Conservation (phyloP, 768 basidiomycete genomes). For the Daedaleopsis nitida region DNA sequence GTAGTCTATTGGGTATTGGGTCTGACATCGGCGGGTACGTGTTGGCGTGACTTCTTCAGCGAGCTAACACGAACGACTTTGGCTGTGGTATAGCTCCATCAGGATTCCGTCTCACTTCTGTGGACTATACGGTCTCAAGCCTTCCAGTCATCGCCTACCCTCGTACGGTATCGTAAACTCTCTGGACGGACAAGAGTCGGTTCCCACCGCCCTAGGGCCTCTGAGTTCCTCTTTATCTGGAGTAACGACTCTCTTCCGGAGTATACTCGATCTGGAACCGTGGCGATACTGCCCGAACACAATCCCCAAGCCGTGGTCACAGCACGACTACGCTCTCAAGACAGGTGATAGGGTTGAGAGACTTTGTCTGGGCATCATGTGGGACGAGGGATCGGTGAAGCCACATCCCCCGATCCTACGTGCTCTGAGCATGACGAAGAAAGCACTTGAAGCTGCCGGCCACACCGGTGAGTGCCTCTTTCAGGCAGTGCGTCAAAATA, state of each 20-base stretch:
- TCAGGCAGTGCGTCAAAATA: background rate
- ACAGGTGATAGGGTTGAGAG: conserved; percentile 32
- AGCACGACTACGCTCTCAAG: conserved; percentile 27
- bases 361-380: conserved; percentile 36
- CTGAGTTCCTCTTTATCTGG: conserved; percentile 29
- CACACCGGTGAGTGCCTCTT: conserved; percentile 31
- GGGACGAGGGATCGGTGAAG: conserved; percentile 34
- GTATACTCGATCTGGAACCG: conserved; percentile 45
- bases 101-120: conserved; percentile 66
- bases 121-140: conserved; percentile 68
- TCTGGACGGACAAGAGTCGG: conserved; percentile 66
- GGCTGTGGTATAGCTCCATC: conserved; percentile 48
- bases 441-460: conserved; percentile 35
- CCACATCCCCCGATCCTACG: conserved; percentile 37
- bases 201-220: conserved; percentile 40
- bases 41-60: background rate
- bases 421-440: conserved; percentile 35
- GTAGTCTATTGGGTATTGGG: conserved; percentile 62
- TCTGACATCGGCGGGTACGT: conserved; percentile 76
- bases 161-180: conserved; percentile 65
- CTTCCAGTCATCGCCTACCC: conserved; percentile 69
- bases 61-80: too few species aligned
- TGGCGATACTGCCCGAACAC: conserved; percentile 41
- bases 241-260: conserved; percentile 58
- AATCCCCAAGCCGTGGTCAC: conserved; percentile 27